Evolutionary conservation across 2,329 filamentous ascomycete genomes (phyloP).

Genomic region (Hymenoscyphus salicellus): DNA sequence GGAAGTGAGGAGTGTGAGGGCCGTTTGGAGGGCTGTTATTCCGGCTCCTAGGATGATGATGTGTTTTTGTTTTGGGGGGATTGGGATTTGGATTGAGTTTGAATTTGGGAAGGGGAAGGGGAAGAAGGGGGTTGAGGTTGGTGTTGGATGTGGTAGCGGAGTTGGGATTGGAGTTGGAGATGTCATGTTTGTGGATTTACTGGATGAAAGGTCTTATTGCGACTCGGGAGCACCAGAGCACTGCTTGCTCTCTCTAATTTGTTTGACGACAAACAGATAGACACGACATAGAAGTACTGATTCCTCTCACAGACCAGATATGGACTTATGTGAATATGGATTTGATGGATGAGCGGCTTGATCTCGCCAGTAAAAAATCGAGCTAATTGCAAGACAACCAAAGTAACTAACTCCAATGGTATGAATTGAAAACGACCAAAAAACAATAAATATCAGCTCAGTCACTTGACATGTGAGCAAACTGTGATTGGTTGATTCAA

Average conservation of each 20-base stretch:
- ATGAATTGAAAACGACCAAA: no score
- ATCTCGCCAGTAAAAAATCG: no score
- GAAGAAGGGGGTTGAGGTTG: not conserved
- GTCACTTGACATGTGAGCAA: not conserved
- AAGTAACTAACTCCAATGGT: no score
- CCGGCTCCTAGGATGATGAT: conserved; percentile 40
- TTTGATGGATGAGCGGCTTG: no score
- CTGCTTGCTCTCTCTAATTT: no score
- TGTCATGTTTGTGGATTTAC: not conserved
- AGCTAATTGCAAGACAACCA: no score
- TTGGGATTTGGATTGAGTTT: not conserved
- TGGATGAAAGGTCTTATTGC: not conserved
- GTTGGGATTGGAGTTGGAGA: not conserved
- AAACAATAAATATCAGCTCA: not conserved
- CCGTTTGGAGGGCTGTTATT: conserved; percentile 46
- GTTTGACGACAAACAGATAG: no score
- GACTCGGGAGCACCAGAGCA: no score
- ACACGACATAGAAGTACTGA: no score
- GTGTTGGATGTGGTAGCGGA: not conserved
- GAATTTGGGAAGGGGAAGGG: not conserved
- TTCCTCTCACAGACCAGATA: no score
- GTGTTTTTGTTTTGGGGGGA: conserved; percentile 13
- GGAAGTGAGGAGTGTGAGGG: conserved; percentile 42
- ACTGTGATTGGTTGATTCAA: not conserved
- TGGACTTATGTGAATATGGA: no score